Percentiles rank a stretch among this genome's conserved stretches.
Conservation (phyloP, 169 alveolate genomes). For the Babesia ovis region DNA sequence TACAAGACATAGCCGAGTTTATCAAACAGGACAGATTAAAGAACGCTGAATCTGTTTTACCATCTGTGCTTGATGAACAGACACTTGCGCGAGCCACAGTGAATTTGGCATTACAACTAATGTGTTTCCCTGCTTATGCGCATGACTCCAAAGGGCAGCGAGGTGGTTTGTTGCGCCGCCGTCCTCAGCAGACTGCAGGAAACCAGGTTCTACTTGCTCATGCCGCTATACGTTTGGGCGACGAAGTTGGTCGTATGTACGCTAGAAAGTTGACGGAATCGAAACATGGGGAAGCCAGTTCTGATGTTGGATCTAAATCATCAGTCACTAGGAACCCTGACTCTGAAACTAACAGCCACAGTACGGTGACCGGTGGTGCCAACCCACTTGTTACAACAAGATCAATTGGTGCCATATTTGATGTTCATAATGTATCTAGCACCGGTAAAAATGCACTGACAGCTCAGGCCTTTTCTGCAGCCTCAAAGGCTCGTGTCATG, state of each 20-base stretch:
- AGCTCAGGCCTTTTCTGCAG: slow-evolving; percentile 29
- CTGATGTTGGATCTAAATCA: neutral
- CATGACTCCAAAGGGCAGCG: slow-evolving; percentile 63
- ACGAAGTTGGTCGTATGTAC: slow-evolving; percentile 70
- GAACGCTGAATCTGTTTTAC: slow-evolving; percentile 36
- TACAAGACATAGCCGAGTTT: slow-evolving; percentile 49
- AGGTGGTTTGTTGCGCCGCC: slow-evolving; percentile 58
- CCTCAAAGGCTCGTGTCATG: slow-evolving; percentile 43
- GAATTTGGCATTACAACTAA: slow-evolving; percentile 69
- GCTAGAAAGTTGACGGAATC: slow-evolving; percentile 35
- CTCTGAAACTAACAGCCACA: neutral
- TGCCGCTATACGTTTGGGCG: slow-evolving; percentile 75
- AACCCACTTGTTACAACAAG: neutral
- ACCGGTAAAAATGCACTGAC: neutral
- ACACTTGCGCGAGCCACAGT: slow-evolving; percentile 65
- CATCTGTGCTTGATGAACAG: slow-evolving; percentile 50
- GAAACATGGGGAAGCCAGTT: slow-evolving; percentile 18
- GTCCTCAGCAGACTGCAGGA: slow-evolving; percentile 62
- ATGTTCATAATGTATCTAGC: neutral
- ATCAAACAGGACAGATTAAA: slow-evolving; percentile 44
- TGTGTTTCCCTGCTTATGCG: slow-evolving; percentile 73
- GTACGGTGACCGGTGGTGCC: neutral
- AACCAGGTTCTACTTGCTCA: slow-evolving; percentile 75
- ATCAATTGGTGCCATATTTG: neutral
- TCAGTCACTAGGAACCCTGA: neutral